A percentile compares a stretch with the other conserved stretches of the same genome.
Evolutionary conservation across 2,329 filamentous ascomycete species (phyloP).

Genomic region (Macroventuria anomochaeta): DNA sequence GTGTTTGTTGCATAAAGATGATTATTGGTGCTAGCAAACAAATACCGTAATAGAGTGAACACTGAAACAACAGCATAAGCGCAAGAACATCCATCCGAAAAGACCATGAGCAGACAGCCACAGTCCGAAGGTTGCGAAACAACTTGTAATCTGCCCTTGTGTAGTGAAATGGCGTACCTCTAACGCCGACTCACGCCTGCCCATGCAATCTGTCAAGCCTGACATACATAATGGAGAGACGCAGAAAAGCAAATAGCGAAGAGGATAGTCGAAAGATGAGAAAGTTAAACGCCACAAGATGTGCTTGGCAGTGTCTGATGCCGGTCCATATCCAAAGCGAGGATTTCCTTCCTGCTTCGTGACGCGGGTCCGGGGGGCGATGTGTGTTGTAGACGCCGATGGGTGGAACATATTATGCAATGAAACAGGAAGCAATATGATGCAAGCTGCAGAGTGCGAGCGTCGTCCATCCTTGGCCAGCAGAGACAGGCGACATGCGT

Average conservation of each 20-base stretch:
- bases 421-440: constrained; percentile 33
- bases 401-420: constrained; percentile 40
- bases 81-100: background rate
- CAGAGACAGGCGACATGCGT: constrained; percentile 35
- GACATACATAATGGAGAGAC: constrained; percentile 9
- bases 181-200: constrained; percentile 17
- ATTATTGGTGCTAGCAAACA: constrained; percentile 14
- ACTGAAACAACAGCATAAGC: constrained; percentile 8
- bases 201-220: constrained; percentile 19
- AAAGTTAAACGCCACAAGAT: background rate
- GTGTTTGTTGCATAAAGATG: constrained; percentile 1
- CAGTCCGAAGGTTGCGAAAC: background rate
- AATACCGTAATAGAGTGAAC: constrained; percentile 7
- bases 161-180: background rate
- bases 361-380: background rate
- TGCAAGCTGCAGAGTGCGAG: constrained; percentile 30
- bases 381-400: constrained; percentile 28
- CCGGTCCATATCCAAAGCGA: background rate
- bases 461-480: constrained; percentile 42
- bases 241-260: background rate
- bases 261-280: background rate
- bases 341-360: constrained; percentile 4
- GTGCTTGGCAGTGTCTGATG: background rate
- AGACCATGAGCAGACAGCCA: background rate
- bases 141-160: constrained; percentile 3